phyloP scores from a whole-genome alignment of 345 rosid genomes.

The Cochlearia excelsa region DNA sequence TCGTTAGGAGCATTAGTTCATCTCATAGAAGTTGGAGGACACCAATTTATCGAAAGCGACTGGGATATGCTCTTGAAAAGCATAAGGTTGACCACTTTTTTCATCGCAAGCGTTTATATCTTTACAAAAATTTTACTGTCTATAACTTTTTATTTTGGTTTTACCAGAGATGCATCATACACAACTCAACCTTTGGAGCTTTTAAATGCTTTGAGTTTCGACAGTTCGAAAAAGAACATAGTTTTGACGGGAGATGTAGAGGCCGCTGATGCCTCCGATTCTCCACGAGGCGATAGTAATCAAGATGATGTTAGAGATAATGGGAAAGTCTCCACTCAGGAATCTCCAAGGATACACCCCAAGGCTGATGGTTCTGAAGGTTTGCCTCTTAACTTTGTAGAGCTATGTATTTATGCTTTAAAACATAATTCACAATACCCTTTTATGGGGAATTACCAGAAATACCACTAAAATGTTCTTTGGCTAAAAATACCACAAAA shows the following conservation, averaged over 20 bases:
- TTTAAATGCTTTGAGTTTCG: conserved; percentile 70
- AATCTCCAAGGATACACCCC: conserved; percentile 42
- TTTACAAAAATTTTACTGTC: conserved; percentile 10
- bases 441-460: no score
- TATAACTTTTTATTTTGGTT: conserved; percentile 25
- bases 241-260: conserved; percentile 48
- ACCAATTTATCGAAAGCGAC: conserved; percentile 88
- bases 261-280: conserved; percentile 36
- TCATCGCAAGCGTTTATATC: conserved; percentile 3
- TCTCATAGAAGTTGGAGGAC: conserved; percentile 99
- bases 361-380: conserved; percentile 71
- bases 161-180: conserved; percentile 84
- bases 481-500: no score
- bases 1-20: conserved; percentile 93
- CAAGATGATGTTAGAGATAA: conserved; percentile 39
- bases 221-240: conserved; percentile 40
- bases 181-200: conserved; percentile 97
- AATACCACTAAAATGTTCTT: no score
- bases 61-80: conserved; percentile 96
- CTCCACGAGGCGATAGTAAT: conserved; percentile 38
- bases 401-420: conserved; percentile 4
- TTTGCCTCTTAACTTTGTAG: conserved; percentile 24
- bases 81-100: conserved; percentile 62
- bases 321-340: conserved; percentile 34
- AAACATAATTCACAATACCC: no score